Base-by-base conservation (phyloP, 192 early-diverging fungal species). In the Chytriomyces sp. region DNA sequence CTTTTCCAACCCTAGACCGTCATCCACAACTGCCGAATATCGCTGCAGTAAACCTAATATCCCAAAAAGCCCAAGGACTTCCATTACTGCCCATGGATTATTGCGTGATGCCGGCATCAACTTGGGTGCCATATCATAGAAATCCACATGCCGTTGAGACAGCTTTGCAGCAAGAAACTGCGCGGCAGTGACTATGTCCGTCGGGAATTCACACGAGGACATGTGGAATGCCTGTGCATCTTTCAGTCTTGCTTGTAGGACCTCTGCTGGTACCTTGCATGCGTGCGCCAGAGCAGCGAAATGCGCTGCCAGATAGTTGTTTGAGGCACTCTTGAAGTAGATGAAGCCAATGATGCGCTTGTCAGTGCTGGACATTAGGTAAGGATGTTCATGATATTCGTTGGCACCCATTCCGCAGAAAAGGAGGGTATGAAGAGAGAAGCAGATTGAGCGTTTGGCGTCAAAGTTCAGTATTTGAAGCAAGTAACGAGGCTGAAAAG, bases 41-140 rank as follows among this genome's bases (percentile, higher is more conserved):
- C 63, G 63, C 6, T 64, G 63, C 63, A 64, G 14, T 25, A 64
- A 19, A 8, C 17, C 28, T 25, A 64, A 64, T 19, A 64, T 41
- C 0, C 39, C 38, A 5, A 64, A 17, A 19, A 64, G 30, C 0
- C 39, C 26, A 39, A 64, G 19, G 8, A 49, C 63, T 2, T 64
- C 63, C 39, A 49, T 64, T 19, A 44, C 32, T 41, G 63, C 63
- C 63, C 63, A 64, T 44, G 63, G 63, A 41, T 64, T 64, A 12
- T 64, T 39, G 14, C 49, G 39, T 28, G 63, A 64, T 12, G 41
- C 63, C 0, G 25, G 5, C 10, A 44, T 44, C 36, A 64, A 31
- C 12, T 41, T 5, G 17, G 63, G 63, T 8, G 32, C 17, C 6
- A 64, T 41, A n/a, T 39, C 39, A 30, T 44, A 64, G 22, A 10